Evolutionary conservation across 805 yeast genomes (phyloP), one percentile per base, ranked within the genome.

Genomic region (Saccharomyces mikatae): DNA sequence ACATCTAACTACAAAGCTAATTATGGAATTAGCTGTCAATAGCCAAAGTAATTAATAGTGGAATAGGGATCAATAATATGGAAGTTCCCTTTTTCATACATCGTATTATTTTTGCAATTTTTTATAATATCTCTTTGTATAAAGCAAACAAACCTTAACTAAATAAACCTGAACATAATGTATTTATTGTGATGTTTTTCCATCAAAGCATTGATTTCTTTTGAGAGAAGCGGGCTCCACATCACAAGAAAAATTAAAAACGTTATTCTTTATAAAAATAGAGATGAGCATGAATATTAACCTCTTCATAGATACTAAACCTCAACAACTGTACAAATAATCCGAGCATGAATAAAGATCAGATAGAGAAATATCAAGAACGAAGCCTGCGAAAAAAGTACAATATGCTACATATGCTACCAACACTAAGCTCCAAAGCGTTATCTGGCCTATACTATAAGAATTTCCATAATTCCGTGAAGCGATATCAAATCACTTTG

Each of bases 21-120:
- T 92, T 58, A 90, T 92, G 96, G 98, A 92, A 71, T 77, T 92
- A 60, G 99, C 99, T 0, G 98, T 94, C 17, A 94, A 92, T 67
- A 83, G 92, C 64, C 96, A 89, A 57, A 71, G 74, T 17, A 71
- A 70, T 11, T 73, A 53, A 55, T 29, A 32, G 41, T 10, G 3
- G 11, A 46, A 46, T 11, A 6, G 6, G 17, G 17, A 36, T 8
- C 22, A 36, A 36, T 17, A 24, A 36, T 36, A 36, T 6, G 24
- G 24, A 36, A 11, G 44, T 10, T 36, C 2, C 24, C 11, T 36
- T 36, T 36, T 36, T 21, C 10, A 17, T 8, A 8, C 17, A 36
- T 8, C 44, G 11, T 36, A 17, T 5, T n/a, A 13, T 31, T 10
- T 21, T 36, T 36, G 44, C 24, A 17, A 17, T 6, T 36, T 22